Evolutionary conservation across 192 early-diverging fungal genomes (phyloP), one percentile per base, ranked within the genome.

Genomic region (Coemansia sp.): DNA sequence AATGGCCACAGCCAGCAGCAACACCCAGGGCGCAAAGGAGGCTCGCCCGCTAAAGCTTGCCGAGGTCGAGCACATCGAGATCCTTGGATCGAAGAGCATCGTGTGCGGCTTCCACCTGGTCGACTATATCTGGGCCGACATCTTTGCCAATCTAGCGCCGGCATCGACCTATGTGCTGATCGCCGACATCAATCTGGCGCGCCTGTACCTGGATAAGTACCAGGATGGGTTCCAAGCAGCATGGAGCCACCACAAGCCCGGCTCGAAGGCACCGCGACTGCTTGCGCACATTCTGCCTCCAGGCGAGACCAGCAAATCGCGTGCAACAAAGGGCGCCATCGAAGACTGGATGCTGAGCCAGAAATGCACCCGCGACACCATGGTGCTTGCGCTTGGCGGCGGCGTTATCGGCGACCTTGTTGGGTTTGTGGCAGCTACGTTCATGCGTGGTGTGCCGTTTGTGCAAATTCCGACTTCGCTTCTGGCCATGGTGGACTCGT

Each of bases 401-500:
- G 96, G 96, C 5, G 96, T 99, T 0, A 94, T 99, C 71, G 95
- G 97, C 52, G 97, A 99, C 77, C 77, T 99, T 58, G 87, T 91
- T 21, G 96, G 96, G 53, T 99, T 89, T 79, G 93, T 96, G n/a
- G 95, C 97, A 10, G 91, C 97, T 7, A 99, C 95, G 3, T 99
- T 96, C 70, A 99, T 99, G 95, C 89, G 95, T 46, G 97, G 97
- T 21, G 86, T 93, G 46, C 89, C 92, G n/a, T 87, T 94, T 70
- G 82, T 99, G 18, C 97, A 97, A 75, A 87, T 99, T 25, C 97
- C 97, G 3, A 99, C 95, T 3, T 94, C 95, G 18, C 79, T 99
- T 23, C 84, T 96, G 68, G 93, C 95, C 7, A 97, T 99, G 95
- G 95, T 97, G 5, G 96, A 99, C 77, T 97, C 95, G 13, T 96